Evolutionary conservation across 345 rosid genomes (phyloP).

Genomic region (Dimocarpus longan): DNA sequence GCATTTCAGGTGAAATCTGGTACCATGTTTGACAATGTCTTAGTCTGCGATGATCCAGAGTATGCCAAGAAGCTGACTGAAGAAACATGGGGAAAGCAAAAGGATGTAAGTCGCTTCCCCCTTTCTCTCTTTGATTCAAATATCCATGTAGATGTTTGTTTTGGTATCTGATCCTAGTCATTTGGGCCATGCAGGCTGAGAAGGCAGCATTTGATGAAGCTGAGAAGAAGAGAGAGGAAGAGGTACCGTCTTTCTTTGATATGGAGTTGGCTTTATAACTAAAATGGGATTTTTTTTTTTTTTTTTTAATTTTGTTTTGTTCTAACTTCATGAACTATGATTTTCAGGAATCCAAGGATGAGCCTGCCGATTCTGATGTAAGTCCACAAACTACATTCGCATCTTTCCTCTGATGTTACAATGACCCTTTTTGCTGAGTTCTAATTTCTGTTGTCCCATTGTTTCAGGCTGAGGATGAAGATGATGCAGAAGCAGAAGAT

Average conservation of each 20-base stretch:
- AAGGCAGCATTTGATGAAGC: constrained; percentile 95
- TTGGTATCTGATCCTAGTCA: constrained; percentile 20
- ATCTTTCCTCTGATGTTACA: background rate
- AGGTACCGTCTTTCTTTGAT: constrained; percentile 45
- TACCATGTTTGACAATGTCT: constrained; percentile 87
- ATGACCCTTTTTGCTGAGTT: constrained; percentile 2
- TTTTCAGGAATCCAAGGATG: constrained; percentile 69
- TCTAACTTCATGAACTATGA: constrained; percentile 9
- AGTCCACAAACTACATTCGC: constrained; percentile 18
- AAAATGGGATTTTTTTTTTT: background rate
- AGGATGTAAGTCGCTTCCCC: constrained; percentile 65
- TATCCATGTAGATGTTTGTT: background rate
- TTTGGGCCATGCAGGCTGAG: constrained; percentile 67
- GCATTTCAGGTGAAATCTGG: constrained; percentile 85
- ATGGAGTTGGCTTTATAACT: background rate
- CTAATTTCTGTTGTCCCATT: background rate
- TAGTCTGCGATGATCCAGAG: constrained; percentile 75
- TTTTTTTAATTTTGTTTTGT: background rate
- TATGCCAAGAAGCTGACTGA: constrained; percentile 87
- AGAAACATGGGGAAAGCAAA: constrained; percentile 93
- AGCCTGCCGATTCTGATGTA: constrained; percentile 76
- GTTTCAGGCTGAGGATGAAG: constrained; percentile 72
- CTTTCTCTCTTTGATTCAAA: background rate
- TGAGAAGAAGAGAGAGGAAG: constrained; percentile 80
- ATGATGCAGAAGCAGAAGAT: constrained; percentile 43